Conservation (phyloP, 345 rosid species). For the Rhizophora apiculata region DNA sequence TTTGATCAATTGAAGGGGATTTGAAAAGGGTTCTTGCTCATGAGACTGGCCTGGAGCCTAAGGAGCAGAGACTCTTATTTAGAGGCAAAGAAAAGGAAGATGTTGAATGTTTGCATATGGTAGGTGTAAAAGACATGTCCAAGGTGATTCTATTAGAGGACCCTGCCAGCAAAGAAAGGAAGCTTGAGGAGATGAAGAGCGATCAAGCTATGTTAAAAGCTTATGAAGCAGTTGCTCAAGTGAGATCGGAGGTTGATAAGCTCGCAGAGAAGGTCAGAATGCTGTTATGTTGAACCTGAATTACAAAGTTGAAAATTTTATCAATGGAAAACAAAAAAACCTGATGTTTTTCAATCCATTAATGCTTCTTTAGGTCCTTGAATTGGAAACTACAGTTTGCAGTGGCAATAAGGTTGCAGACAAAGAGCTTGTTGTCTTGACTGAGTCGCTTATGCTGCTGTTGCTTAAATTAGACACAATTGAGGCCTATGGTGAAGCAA, state of each 20-base stretch:
- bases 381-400: conserved; percentile 31
- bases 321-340: neutral
- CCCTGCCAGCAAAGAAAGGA: conserved; percentile 56
- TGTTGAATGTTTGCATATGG: conserved; percentile 48
- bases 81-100: conserved; percentile 53
- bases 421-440: conserved; percentile 40
- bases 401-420: conserved; percentile 37
- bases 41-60: conserved; percentile 44
- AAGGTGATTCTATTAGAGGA: conserved; percentile 49
- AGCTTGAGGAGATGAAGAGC: conserved; percentile 39
- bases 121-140: conserved; percentile 44
- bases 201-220: conserved; percentile 30
- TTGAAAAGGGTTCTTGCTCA: conserved; percentile 40
- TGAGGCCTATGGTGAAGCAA: conserved; percentile 51
- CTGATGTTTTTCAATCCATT: conserved; percentile 1
- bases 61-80: conserved; percentile 49
- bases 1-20: conserved; percentile 37
- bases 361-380: conserved; percentile 35
- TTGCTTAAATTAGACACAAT: conserved; percentile 48
- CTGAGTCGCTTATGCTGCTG: conserved; percentile 44
- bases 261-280: conserved; percentile 43
- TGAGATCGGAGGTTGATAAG: conserved; percentile 45
- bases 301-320: neutral
- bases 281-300: neutral
- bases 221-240: conserved; percentile 36